Evolutionary conservation across 2,329 filamentous ascomycete species (phyloP).

Genomic region (Stachybotrys echinatus): DNA sequence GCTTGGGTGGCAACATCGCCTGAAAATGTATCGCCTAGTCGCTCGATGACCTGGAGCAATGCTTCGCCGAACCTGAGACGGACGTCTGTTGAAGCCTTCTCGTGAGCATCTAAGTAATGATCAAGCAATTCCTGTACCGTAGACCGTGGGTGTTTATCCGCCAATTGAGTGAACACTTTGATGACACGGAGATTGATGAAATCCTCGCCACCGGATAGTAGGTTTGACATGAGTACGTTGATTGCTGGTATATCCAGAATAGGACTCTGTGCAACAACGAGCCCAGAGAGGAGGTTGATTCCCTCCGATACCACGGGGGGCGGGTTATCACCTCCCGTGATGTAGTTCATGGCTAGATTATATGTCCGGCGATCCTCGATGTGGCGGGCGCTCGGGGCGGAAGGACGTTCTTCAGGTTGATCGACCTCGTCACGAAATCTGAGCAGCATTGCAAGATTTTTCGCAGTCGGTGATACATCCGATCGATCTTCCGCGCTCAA

Average conservation of each 20-base stretch:
- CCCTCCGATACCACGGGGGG: conserved; percentile 64
- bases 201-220: conserved; percentile 62
- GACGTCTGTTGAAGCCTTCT: conserved; percentile 54
- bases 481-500: conserved; percentile 31
- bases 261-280: conserved; percentile 51
- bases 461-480: conserved; percentile 46
- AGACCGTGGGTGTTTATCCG: conserved; percentile 55
- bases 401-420: conserved; percentile 29
- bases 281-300: conserved; percentile 50
- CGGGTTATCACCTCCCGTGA: conserved; percentile 50
- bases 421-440: conserved; percentile 51
- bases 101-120: conserved; percentile 59
- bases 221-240: conserved; percentile 56
- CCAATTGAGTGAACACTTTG: conserved; percentile 57
- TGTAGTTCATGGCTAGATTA: conserved; percentile 57
- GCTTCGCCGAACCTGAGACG: conserved; percentile 66
- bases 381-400: conserved; percentile 39
- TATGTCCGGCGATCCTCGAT: conserved; percentile 59
- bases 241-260: conserved; percentile 62
- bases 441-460: conserved; percentile 51
- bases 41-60: conserved; percentile 58
- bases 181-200: conserved; percentile 68
- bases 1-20: conserved; percentile 47
- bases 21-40: conserved; percentile 49
- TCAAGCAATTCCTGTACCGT: conserved; percentile 60